phyloP scores from a whole-genome alignment of 129 eudicot genomes.

The Ambrosia artemisiifolia region DNA sequence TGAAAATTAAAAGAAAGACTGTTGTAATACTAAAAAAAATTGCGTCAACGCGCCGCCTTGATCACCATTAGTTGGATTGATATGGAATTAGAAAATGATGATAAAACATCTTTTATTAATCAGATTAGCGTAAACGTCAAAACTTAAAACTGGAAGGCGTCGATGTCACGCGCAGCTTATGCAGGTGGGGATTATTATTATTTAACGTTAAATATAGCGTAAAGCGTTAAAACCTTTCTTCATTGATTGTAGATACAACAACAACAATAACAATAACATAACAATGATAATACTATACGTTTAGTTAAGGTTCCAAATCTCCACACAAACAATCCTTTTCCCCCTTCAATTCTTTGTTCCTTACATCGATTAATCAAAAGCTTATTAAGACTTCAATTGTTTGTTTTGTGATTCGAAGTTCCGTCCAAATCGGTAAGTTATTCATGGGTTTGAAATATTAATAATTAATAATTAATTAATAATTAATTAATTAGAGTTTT shows the following conservation, averaged over 20 bases:
- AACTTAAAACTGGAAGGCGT: constrained; percentile 15
- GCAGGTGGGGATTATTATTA: constrained; percentile 26
- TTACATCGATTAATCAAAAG: constrained; percentile 5
- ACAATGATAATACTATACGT: constrained; percentile 18
- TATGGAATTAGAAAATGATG: no score
- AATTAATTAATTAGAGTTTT: neutral
- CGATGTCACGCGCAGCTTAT: constrained; percentile 26
- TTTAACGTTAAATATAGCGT: constrained; percentile 19
- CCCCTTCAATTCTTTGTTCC: neutral
- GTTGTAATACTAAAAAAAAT: no score
- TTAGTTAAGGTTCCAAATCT: constrained; percentile 28
- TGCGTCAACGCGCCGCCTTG: no score
- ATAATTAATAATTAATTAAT: no score
- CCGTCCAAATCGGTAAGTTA: constrained; percentile 19
- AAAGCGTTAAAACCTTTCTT: constrained; percentile 27
- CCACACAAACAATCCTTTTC: neutral
- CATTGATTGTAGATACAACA: constrained; percentile 17
- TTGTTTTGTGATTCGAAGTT: constrained; percentile 16
- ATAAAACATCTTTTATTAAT: no score
- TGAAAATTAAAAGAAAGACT: no score
- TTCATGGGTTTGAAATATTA: neutral
- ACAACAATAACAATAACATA: neutral
- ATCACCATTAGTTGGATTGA: no score
- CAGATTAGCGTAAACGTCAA: constrained; percentile 18
- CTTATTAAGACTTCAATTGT: neutral